A percentile compares a stretch with the other conserved stretches of the same genome.
Evolutionary conservation across 2,329 filamentous ascomycete genomes (phyloP).

Genomic region (Penicillium decumbens): DNA sequence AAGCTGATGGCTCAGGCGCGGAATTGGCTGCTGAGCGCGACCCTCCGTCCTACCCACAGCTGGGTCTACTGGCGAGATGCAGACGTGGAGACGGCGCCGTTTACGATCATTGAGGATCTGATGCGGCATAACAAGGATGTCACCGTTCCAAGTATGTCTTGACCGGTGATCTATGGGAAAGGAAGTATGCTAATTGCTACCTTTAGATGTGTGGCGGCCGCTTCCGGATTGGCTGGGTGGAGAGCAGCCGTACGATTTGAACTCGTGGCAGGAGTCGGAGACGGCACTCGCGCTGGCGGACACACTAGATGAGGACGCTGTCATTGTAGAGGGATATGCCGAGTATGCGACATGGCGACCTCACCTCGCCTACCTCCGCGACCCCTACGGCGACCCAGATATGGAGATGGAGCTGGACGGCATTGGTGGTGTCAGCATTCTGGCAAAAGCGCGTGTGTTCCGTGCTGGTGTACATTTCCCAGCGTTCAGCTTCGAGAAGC

Average conservation of each 20-base stretch:
- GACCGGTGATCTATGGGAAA: not conserved
- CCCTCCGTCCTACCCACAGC: slow-evolving; percentile 87
- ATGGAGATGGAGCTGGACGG: slow-evolving; percentile 99
- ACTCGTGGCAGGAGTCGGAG: slow-evolving; percentile 99
- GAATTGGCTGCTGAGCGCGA: slow-evolving; percentile 94
- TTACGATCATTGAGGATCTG: slow-evolving; percentile 92
- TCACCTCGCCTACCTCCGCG: slow-evolving; percentile 90
- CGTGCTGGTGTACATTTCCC: slow-evolving; percentile 94
- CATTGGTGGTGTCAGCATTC: slow-evolving; percentile 92
- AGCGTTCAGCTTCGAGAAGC: slow-evolving; percentile 97
- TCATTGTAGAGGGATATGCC: slow-evolving; percentile 97
- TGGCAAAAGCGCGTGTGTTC: slow-evolving; percentile 95
- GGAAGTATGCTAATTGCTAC: slow-evolving; percentile 15
- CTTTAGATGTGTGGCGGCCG: slow-evolving; percentile 89
- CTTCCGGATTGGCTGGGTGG: slow-evolving; percentile 97
- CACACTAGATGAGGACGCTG: slow-evolving; percentile 92
- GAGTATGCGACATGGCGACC: slow-evolving; percentile 98
- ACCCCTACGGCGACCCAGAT: slow-evolving; percentile 94
- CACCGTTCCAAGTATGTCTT: slow-evolving; percentile 85
- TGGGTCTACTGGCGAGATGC: slow-evolving; percentile 99
- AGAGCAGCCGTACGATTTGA: slow-evolving; percentile 96
- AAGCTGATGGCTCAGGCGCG: slow-evolving; percentile 97
- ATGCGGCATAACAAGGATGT: slow-evolving; percentile 99
- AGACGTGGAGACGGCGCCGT: slow-evolving; percentile 94
- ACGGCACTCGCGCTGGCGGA: slow-evolving; percentile 90